phyloP scores from a whole-genome alignment of 768 basidiomycete genomes.

The Suillus spraguei region DNA sequence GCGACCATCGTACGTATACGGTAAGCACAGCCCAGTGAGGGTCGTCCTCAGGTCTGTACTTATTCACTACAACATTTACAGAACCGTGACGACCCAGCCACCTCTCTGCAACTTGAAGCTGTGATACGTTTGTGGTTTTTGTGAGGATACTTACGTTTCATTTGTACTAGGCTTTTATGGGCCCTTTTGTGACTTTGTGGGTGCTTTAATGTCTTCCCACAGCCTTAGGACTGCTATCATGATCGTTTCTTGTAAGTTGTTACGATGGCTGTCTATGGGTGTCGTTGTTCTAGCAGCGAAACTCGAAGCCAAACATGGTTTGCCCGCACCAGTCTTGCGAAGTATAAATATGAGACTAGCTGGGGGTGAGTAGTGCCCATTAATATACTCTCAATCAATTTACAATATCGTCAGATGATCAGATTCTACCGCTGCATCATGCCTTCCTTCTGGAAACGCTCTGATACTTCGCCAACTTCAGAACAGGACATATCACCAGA shows the following conservation, averaged over 20 bases:
- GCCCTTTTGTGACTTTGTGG: neutral
- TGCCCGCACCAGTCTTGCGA: neutral
- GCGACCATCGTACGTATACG: neutral
- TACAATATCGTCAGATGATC: neutral
- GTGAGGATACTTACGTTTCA: no score
- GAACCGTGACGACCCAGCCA: neutral
- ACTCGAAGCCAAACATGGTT: neutral
- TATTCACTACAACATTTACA: neutral
- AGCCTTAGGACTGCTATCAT: neutral
- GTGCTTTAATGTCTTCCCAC: neutral
- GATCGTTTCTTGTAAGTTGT: neutral
- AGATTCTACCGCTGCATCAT: neutral
- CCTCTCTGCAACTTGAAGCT: neutral
- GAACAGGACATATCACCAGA: neutral
- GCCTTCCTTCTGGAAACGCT: neutral
- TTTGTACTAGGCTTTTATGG: neutral
- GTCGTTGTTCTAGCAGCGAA: neutral
- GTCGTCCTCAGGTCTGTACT: neutral
- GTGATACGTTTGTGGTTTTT: neutral
- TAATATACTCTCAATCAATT: neutral
- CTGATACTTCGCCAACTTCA: neutral
- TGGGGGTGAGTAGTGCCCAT: neutral
- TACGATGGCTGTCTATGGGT: neutral
- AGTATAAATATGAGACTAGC: neutral
- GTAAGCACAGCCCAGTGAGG: no score